Evolutionary conservation across 371 early-diverging fungal genomes (phyloP).

Genomic region (Catenaria anguillulae): DNA sequence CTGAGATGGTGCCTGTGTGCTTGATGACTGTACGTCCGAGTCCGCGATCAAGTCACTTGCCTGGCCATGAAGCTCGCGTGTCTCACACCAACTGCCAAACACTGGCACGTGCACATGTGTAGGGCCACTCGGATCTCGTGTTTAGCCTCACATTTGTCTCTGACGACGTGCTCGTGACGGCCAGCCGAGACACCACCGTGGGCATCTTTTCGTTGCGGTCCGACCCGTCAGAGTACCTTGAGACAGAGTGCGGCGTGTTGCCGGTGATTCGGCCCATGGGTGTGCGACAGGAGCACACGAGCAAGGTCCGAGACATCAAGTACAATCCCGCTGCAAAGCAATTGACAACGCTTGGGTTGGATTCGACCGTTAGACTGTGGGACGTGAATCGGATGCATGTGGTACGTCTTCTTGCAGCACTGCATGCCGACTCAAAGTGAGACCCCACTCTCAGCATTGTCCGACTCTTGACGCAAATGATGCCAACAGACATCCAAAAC

Average conservation of each 20-base stretch:
- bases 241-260: not conserved
- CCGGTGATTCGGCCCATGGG: slow-evolving; percentile 1
- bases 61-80: not conserved
- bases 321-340: slow-evolving; percentile 4
- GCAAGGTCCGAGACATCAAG: slow-evolving; percentile 25
- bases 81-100: no score
- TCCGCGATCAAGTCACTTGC: not conserved
- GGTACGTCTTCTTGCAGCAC: not conserved
- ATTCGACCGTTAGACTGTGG: slow-evolving; percentile 26
- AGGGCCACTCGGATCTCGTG: slow-evolving; percentile 45
- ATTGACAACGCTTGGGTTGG: slow-evolving; percentile 18
- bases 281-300: slow-evolving; percentile 14
- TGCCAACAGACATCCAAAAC: slow-evolving; percentile 10
- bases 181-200: slow-evolving; percentile 41
- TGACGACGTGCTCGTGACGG: slow-evolving; percentile 34
- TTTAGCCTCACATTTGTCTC: slow-evolving; percentile 42
- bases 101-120: no score
- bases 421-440: no score
- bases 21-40: slow-evolving; percentile 18
- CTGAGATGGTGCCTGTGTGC: slow-evolving; percentile 19
- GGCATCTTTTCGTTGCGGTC: slow-evolving; percentile 3
- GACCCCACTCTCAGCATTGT: no score
- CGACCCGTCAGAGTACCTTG: not conserved
- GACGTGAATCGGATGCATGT: slow-evolving; percentile 12
- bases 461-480: slow-evolving; percentile 11